A percentile compares a stretch with the other conserved stretches of the same genome.
Conservation (phyloP, 176 grass and related monocot species). For the Leersia perrieri region DNA sequence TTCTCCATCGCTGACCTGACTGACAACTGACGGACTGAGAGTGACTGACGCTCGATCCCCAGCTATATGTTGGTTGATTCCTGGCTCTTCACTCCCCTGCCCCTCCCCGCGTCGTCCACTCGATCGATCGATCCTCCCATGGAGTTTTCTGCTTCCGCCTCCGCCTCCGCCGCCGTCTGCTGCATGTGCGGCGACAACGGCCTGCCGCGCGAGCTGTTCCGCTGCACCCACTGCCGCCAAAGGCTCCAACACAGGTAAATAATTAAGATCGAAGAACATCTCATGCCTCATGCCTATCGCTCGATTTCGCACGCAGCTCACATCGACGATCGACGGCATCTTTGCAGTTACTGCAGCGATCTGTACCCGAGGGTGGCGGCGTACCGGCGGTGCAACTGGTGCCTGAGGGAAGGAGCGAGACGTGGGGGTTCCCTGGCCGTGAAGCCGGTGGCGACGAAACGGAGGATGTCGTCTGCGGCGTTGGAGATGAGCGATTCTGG, state of each 20-base stretch:
- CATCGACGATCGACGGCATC: no score
- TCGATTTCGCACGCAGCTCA: no score
- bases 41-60: no score
- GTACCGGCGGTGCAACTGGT: conserved; percentile 81
- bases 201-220: conserved; percentile 61
- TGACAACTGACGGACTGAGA: no score
- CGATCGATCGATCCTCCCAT: not conserved
- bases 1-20: not conserved
- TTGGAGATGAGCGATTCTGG: not conserved
- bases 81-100: no score
- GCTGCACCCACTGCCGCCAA: conserved; percentile 56
- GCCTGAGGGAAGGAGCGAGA: conserved; percentile 42
- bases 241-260: conserved; percentile 75
- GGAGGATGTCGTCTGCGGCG: not conserved
- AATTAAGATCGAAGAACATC: no score
- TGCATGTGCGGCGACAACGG: conserved; percentile 93
- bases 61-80: not conserved
- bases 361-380: conserved; percentile 53
- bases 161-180: conserved; percentile 36
- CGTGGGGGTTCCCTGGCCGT: not conserved
- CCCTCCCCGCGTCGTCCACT: not conserved
- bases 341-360: conserved; percentile 72
- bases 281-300: no score
- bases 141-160: not conserved
- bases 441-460: not conserved